Conservation (phyloP, 768 basidiomycete genomes). For the Suillus subalutaceus region DNA sequence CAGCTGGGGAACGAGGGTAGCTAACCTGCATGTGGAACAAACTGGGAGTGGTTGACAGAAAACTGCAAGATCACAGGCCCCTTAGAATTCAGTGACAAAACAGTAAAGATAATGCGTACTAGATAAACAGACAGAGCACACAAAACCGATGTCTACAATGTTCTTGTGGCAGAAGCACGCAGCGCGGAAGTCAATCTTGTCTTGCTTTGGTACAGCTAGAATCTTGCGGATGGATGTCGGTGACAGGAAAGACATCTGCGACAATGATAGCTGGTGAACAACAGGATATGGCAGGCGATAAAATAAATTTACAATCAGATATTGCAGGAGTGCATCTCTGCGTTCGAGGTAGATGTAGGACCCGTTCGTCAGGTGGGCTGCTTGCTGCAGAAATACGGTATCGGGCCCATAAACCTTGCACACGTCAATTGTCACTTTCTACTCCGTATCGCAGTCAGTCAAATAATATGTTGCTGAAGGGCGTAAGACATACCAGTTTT, state of each 20-base stretch:
- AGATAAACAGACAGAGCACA: slow-evolving; percentile 97
- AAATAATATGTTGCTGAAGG: not conserved
- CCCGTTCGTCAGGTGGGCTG: slow-evolving; percentile 92
- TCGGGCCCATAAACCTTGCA: slow-evolving; percentile 90
- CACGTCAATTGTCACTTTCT: slow-evolving; percentile 98
- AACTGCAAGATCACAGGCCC: slow-evolving; percentile 48
- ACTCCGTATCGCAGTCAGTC: slow-evolving; percentile 1
- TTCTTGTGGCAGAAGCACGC: slow-evolving; percentile 99
- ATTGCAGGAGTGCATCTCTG: slow-evolving; percentile 87
- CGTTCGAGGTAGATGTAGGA: slow-evolving; percentile 86
- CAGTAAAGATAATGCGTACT: slow-evolving; percentile 56
- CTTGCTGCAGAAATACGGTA: slow-evolving; percentile 96
- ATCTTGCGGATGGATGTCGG: slow-evolving; percentile 71
- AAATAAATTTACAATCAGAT: slow-evolving; percentile 64
- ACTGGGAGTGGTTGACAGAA: slow-evolving; percentile 94
- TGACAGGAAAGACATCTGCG: slow-evolving; percentile 83
- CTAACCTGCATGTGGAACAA: slow-evolving; percentile 91
- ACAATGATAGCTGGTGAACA: slow-evolving; percentile 12
- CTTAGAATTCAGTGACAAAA: slow-evolving; percentile 12
- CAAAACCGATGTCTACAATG: slow-evolving; percentile 95
- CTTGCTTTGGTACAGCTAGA: slow-evolving; percentile 88
- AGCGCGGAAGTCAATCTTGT: slow-evolving; percentile 94
- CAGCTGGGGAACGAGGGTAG: slow-evolving; percentile 18
- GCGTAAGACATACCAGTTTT: slow-evolving; percentile 69
- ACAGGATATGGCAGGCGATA: slow-evolving; percentile 6